These are phyloP conservation scores for Coniochaeta ligniaria DNA, from an alignment of 2,329 filamentous ascomycete genomes.

Conservation along the genomic window DNA sequence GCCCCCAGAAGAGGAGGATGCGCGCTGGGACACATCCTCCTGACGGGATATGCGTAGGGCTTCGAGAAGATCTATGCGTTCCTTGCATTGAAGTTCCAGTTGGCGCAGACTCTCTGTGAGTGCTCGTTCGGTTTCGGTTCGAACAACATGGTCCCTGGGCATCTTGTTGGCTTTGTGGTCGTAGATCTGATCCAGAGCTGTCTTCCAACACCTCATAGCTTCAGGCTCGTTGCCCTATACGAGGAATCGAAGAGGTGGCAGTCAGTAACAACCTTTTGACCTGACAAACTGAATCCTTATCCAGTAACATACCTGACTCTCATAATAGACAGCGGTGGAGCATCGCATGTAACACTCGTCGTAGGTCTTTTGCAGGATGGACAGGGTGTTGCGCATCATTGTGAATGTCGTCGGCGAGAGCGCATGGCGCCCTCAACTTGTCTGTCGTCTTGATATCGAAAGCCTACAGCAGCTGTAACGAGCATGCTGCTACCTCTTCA, in stretches of 20 bases:
- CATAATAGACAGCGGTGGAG: conserved; percentile 93
- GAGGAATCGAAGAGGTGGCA: background rate
- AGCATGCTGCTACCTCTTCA: background rate
- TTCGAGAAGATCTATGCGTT: conserved; percentile 82
- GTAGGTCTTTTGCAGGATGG: conserved; percentile 79
- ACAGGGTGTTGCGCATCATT: background rate
- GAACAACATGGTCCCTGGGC: conserved; percentile 60
- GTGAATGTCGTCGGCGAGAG: background rate
- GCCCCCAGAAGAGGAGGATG: conserved; percentile 11
- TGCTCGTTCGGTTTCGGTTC: conserved; percentile 76
- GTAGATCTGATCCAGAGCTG: conserved; percentile 81
- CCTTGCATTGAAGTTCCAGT: conserved; percentile 86
- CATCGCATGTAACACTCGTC: conserved; percentile 93
- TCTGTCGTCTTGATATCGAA: background rate
- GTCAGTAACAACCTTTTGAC: conserved; percentile 4
- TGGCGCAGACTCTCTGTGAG: conserved; percentile 74
- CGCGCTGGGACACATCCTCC: conserved; percentile 26
- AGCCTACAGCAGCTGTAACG: background rate
- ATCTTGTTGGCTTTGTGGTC: conserved; percentile 75
- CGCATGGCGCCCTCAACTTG: background rate
- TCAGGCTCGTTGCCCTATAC: conserved; percentile 80
- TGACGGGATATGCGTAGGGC: conserved; percentile 63
- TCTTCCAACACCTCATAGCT: conserved; percentile 84
- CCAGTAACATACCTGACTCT: conserved; percentile 65
- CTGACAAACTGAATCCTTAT: background rate